Evolutionary conservation across 768 basidiomycete genomes (phyloP).

Genomic region (Mycena vulgaris): DNA sequence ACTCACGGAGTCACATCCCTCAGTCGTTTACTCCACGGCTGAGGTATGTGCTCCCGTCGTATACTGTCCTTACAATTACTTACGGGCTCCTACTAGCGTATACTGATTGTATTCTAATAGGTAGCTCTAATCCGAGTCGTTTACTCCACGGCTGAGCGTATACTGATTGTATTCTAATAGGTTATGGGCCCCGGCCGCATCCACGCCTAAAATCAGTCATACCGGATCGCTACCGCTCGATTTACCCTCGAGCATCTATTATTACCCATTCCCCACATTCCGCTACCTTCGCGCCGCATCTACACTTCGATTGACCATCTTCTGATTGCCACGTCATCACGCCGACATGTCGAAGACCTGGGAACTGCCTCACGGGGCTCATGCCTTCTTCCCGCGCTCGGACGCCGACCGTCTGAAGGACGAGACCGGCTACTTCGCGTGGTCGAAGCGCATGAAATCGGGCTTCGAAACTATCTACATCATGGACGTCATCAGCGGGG

Average conservation of each 20-base stretch:
- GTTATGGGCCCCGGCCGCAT: constrained; percentile 22
- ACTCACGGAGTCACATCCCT: too few relatives aligned
- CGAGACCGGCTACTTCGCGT: background rate
- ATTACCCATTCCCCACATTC: background rate
- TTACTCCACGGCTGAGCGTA: too few relatives aligned
- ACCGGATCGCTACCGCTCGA: background rate
- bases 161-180: background rate
- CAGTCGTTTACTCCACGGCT: too few relatives aligned
- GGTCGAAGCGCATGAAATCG: background rate
- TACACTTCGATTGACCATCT: background rate
- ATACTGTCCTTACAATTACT: too few relatives aligned
- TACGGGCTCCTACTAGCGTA: too few relatives aligned
- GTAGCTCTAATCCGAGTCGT: too few relatives aligned
- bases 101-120: too few relatives aligned
- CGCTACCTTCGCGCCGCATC: background rate
- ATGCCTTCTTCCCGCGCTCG: background rate
- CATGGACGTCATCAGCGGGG: background rate
- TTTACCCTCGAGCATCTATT: background rate
- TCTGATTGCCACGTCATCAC: constrained; percentile 1
- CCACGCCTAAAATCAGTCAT: background rate
- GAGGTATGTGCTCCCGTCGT: too few relatives aligned
- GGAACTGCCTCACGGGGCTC: background rate
- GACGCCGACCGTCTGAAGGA: background rate
- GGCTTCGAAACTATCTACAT: background rate
- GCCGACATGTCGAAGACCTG: background rate